Percentiles rank a stretch among this genome's conserved stretches.
Conservation (phyloP, 1,139 yeast species). For the Pichia sp. region DNA sequence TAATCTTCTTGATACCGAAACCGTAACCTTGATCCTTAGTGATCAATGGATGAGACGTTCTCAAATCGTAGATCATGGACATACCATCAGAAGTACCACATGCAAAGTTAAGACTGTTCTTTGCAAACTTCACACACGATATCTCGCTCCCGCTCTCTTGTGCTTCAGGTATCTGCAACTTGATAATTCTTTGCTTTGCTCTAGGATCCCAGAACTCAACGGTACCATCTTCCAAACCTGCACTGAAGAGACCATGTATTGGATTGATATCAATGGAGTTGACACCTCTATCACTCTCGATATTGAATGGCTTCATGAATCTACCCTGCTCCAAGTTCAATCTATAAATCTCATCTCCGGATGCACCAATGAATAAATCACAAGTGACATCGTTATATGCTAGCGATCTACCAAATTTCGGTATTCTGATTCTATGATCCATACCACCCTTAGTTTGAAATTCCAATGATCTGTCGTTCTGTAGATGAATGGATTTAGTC, state of each 20-base stretch:
- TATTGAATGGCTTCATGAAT: conserved; percentile 75
- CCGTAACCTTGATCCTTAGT: conserved; percentile 97
- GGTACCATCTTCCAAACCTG: conserved; percentile 83
- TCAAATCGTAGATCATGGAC: conserved; percentile 75
- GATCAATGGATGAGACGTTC: conserved; percentile 77
- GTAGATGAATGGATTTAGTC: conserved; percentile 95
- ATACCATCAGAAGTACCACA: conserved; percentile 90
- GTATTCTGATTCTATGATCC: conserved; percentile 81
- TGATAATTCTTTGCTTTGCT: conserved; percentile 77
- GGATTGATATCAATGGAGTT: conserved; percentile 72
- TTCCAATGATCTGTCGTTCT: conserved; percentile 86
- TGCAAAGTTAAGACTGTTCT: conserved; percentile 87
- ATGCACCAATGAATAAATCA: conserved; percentile 80
- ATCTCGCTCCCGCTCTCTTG: conserved; percentile 38
- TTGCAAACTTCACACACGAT: conserved; percentile 49
- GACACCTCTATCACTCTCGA: conserved; percentile 65
- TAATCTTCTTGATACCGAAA: conserved; percentile 74
- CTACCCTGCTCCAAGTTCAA: conserved; percentile 90
- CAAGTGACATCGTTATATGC: conserved; percentile 73
- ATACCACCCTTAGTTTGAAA: conserved; percentile 94
- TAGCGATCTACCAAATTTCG: conserved; percentile 85
- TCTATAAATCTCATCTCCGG: conserved; percentile 84
- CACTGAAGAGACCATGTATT: conserved; percentile 76
- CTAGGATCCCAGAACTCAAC: conserved; percentile 99
- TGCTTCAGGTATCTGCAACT: conserved; percentile 45